Evolutionary conservation across 805 yeast species (phyloP), one percentile per base, ranked within the genome.

Genomic region (Wickerhamiella sorbophila): DNA sequence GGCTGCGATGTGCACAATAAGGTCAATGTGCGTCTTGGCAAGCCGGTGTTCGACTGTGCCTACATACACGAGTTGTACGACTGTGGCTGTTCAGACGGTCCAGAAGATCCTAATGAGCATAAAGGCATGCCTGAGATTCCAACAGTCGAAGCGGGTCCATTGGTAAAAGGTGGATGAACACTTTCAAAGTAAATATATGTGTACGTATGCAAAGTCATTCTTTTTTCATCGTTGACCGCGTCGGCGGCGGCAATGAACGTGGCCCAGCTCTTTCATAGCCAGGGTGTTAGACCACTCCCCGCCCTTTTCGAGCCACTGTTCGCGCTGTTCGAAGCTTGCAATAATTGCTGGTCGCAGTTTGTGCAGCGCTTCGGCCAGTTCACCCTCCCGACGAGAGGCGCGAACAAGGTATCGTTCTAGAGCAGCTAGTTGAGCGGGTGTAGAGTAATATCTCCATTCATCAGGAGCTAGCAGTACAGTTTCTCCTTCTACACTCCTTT

Each of bases 1-100:
- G 98, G 98, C 1, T 91, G 98, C 57, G 79, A 79, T 54, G 67
- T 87, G 4, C 97, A 87, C 62, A 87, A 88, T 58, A 70, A 76
- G 54, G 96, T 87, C 29, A 88, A 88, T 59, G 73, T 72, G 41
- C 65, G 79, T 40, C 66, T 87, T 35, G 67, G 67, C 4, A 84
- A 87, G 52, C 73, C 70, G 1, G 65, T 68, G 15, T 91, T 85
- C 58, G 96, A 91, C 58, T 91, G 99, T 58, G 69, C 83, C 2
- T 74, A 71, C 5, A 80, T 91, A 43, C 64, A 83, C 41, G 95
- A 85, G 51, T 91, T 84, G 60, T 91, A 91, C 60, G 94, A 87
- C 54, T 88, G 98, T 65, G 98, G 98, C 0, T 88, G 98, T 63
- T 94, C 91, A 1, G 67, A 59, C 10, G 94, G 29, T 12, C 29